Evolutionary conservation across 306 rosid genomes (phyloP).

Genomic region (Inga oerstediana): DNA sequence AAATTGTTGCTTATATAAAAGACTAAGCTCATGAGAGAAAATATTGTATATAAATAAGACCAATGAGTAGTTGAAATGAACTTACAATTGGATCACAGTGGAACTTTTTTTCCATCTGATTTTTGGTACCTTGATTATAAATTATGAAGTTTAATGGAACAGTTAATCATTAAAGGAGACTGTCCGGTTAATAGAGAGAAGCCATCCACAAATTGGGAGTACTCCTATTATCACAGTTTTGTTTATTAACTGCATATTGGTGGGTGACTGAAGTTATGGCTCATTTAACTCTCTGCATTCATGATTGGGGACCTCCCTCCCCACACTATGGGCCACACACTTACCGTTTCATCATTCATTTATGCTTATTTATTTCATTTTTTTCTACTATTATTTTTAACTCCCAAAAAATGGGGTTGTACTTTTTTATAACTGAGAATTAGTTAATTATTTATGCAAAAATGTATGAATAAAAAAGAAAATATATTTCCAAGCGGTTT

Average conservation of each 20-base stretch:
- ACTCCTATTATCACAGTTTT: neutral
- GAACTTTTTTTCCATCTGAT: too few relatives aligned
- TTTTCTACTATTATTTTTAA: neutral
- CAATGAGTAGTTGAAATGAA: too few relatives aligned
- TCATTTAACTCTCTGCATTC: constrained; percentile 64
- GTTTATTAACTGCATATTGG: constrained; percentile 68
- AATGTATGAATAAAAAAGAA: neutral
- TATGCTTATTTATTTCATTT: neutral
- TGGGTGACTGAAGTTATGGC: constrained; percentile 69
- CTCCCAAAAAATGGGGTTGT: neutral
- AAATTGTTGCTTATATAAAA: too few relatives aligned
- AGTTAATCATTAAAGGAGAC: too few relatives aligned
- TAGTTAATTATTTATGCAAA: neutral
- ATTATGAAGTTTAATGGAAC: too few relatives aligned
- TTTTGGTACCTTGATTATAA: too few relatives aligned
- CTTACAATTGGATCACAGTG: too few relatives aligned
- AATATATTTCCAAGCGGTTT: neutral
- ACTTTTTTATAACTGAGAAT: neutral
- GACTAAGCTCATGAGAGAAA: too few relatives aligned
- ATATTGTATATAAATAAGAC: too few relatives aligned
- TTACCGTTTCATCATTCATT: constrained; percentile 24
- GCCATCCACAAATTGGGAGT: too few relatives aligned
- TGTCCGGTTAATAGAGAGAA: too few relatives aligned
- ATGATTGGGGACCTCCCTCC: constrained; percentile 48
- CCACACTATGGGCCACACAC: constrained; percentile 30